A percentile compares a stretch with the other conserved stretches of the same genome.
Evolutionary conservation across 495 filamentous ascomycete genomes (phyloP).

Genomic region (Saxophila tyrrhenica): DNA sequence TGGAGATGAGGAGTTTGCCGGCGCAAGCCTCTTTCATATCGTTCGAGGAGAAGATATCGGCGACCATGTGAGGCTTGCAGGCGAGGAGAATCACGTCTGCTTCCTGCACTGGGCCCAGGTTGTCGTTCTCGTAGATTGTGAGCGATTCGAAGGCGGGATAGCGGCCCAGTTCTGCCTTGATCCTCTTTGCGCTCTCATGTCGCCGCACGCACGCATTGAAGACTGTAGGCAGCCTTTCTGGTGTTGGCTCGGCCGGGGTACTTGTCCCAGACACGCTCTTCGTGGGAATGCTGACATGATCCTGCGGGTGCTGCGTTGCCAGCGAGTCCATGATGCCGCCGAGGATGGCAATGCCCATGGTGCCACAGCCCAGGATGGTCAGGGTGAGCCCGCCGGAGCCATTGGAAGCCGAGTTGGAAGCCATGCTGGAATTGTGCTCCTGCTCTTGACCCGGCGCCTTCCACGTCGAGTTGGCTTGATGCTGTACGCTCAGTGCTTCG

Average conservation of each 20-base stretch:
- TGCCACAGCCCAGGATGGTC: conserved; percentile 65
- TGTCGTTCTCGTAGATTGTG: conserved; percentile 39
- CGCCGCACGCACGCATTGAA: conserved; percentile 71
- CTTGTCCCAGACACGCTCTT: conserved; percentile 36
- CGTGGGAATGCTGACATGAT: conserved; percentile 23
- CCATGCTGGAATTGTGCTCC: neutral
- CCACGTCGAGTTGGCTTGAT: conserved; percentile 5
- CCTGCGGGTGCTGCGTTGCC: conserved; percentile 23
- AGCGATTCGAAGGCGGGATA: conserved; percentile 13
- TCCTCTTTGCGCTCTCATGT: conserved; percentile 48
- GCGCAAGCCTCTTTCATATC: conserved; percentile 59
- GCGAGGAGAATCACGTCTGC: conserved; percentile 59
- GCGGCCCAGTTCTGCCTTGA: conserved; percentile 25
- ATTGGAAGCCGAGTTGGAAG: neutral
- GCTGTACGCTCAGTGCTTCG: conserved; percentile 8
- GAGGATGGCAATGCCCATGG: conserved; percentile 75
- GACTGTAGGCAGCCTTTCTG: conserved; percentile 48
- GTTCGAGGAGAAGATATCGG: conserved; percentile 47
- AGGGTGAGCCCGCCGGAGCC: conserved; percentile 41
- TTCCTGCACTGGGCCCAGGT: conserved; percentile 44
- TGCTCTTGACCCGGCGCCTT: neutral
- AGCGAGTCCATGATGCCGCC: conserved; percentile 58
- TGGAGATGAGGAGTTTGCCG: conserved; percentile 73
- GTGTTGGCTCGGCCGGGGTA: conserved; percentile 33
- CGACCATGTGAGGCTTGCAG: conserved; percentile 69